These are phyloP conservation scores for Babesia divergens DNA, from an alignment of 169 alveolate genomes.

Conservation along the genomic window DNA sequence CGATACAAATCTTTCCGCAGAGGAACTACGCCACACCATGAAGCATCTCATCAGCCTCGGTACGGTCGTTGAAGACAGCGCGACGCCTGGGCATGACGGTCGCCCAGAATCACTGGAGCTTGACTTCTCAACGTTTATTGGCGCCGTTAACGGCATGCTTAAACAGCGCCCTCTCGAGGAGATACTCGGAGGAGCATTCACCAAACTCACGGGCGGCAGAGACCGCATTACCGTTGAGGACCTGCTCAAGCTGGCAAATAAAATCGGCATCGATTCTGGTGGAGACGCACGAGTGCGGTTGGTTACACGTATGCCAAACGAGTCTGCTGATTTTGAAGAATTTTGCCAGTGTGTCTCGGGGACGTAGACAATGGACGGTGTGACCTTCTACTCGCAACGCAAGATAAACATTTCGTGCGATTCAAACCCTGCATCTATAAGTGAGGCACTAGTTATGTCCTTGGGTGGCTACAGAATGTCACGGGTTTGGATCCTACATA, in stretches of 20 bases:
- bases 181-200: slow-evolving; percentile 32
- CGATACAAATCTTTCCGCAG: slow-evolving; percentile 17
- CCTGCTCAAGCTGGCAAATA: slow-evolving; percentile 25
- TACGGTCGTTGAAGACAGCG: not conserved
- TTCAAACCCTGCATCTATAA: slow-evolving; percentile 31
- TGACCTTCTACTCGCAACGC: slow-evolving; percentile 18
- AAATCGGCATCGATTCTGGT: slow-evolving; percentile 27
- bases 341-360: slow-evolving; percentile 34
- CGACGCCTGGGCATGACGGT: slow-evolving; percentile 12
- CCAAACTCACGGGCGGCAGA: slow-evolving; percentile 30
- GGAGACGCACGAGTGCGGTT: slow-evolving; percentile 49
- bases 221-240: slow-evolving; percentile 47
- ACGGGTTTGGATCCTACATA: not conserved
- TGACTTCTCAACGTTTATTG: slow-evolving; percentile 44
- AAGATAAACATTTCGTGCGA: slow-evolving; percentile 53
- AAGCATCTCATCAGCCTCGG: slow-evolving; percentile 29
- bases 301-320: slow-evolving; percentile 42
- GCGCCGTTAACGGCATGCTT: slow-evolving; percentile 31
- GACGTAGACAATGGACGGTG: not conserved
- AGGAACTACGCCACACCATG: slow-evolving; percentile 17
- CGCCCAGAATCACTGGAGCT: slow-evolving; percentile 4
- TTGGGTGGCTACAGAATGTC: slow-evolving; percentile 25
- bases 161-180: slow-evolving; percentile 21
- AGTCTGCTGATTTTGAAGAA: slow-evolving; percentile 34
- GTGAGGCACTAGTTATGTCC: slow-evolving; percentile 19